Evolutionary conservation across 2,329 filamentous ascomycete genomes (phyloP).

Genomic region (Tolypocladium pustulatum): DNA sequence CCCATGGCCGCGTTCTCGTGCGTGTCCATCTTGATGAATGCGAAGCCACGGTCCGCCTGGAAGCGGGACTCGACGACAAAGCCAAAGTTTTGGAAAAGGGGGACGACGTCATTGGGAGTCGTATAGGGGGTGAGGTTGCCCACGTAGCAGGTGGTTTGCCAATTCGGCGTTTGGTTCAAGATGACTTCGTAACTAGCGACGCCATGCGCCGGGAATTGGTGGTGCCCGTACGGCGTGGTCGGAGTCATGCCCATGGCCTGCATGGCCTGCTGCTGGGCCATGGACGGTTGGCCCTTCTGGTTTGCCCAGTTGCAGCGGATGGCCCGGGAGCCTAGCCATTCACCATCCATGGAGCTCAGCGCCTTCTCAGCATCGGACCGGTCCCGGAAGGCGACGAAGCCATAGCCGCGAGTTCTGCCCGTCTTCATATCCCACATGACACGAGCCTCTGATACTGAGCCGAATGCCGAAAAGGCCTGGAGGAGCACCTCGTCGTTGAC

Average conservation of each 20-base stretch:
- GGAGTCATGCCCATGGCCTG: slow-evolving; percentile 96
- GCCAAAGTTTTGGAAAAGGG: slow-evolving; percentile 96
- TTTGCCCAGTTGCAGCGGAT: slow-evolving; percentile 99
- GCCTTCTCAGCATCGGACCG: slow-evolving; percentile 91
- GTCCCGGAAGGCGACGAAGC: slow-evolving; percentile 95
- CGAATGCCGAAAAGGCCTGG: slow-evolving; percentile 93
- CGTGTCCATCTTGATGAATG: slow-evolving; percentile 98
- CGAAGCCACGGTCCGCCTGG: slow-evolving; percentile 94
- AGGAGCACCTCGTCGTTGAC: slow-evolving; percentile 93
- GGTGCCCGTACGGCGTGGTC: slow-evolving; percentile 89
- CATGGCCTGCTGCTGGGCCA: slow-evolving; percentile 96
- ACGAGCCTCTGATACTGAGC: slow-evolving; percentile 89
- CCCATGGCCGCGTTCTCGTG: slow-evolving; percentile 98
- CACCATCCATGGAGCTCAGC: slow-evolving; percentile 93
- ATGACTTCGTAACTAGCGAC: slow-evolving; percentile 98
- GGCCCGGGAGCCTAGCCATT: slow-evolving; percentile 95
- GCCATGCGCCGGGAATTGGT: slow-evolving; percentile 95
- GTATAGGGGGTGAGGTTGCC: slow-evolving; percentile 97
- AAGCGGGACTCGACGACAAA: slow-evolving; percentile 96
- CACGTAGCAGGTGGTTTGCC: slow-evolving; percentile 98
- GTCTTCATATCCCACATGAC: slow-evolving; percentile 99
- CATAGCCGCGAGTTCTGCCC: slow-evolving; percentile 90
- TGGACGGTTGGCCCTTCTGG: slow-evolving; percentile 98
- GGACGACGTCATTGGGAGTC: slow-evolving; percentile 91
- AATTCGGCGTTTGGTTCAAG: slow-evolving; percentile 84